These are phyloP conservation scores for Silybum marianum DNA, from an alignment of 129 eudicot species.

Conservation along the genomic window DNA sequence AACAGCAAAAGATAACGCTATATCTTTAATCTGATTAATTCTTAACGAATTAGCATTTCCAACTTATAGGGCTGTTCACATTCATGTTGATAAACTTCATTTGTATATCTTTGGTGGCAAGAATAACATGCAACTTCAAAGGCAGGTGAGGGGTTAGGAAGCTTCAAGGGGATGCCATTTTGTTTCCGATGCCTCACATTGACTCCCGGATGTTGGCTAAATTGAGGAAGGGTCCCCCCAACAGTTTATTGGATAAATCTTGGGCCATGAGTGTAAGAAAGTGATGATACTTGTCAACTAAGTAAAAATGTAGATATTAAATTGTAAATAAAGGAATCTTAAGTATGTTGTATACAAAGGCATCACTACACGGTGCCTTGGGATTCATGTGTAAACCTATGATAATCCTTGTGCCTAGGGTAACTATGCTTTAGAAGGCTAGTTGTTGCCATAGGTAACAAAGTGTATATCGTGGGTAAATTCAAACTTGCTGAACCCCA, in stretches of 20 bases:
- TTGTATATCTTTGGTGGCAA: no score
- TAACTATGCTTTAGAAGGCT: background rate
- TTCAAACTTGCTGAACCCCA: background rate
- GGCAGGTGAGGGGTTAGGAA: no score
- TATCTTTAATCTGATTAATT: background rate
- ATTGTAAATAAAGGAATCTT: background rate
- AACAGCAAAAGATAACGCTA: background rate
- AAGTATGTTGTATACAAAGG: background rate
- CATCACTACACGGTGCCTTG: background rate
- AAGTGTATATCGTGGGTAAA: background rate
- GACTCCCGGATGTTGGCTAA: no score
- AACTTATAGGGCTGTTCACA: background rate
- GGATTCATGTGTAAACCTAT: background rate
- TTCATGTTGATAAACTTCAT: no score
- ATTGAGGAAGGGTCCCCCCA: no score
- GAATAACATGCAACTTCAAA: no score
- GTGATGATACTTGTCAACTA: background rate
- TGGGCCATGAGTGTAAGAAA: background rate
- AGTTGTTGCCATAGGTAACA: background rate
- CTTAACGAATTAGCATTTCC: background rate
- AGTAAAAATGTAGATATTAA: background rate
- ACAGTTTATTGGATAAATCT: no score
- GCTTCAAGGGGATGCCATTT: no score
- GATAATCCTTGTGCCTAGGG: background rate
- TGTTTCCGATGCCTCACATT: no score